Percentiles rank a stretch among this genome's conserved stretches.
Evolutionary conservation across 768 basidiomycete species (phyloP).

Genomic region (Multifurca ochricompacta): DNA sequence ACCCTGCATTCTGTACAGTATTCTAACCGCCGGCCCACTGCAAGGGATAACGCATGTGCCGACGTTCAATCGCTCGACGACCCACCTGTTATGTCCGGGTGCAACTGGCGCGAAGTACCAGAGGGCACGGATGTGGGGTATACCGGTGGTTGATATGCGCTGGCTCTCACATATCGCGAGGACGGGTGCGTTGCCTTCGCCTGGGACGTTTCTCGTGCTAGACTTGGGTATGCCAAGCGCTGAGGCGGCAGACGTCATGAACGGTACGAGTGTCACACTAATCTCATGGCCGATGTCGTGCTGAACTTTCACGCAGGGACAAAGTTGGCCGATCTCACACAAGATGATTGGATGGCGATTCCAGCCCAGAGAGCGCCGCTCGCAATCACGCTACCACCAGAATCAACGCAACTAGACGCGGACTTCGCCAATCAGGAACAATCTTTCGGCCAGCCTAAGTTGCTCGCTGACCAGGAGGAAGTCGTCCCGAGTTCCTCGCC

Average conservation of each 20-base stretch:
- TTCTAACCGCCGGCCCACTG: not conserved
- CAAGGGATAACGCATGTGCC: constrained; percentile 48
- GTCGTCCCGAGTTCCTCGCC: constrained; percentile 14
- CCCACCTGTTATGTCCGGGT: constrained; percentile 75
- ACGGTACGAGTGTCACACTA: not conserved
- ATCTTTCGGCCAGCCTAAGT: not conserved
- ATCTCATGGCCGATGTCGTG: not conserved
- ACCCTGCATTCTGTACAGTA: not conserved
- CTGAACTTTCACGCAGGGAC: not conserved
- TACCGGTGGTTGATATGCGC: constrained; percentile 58
- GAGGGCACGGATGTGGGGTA: constrained; percentile 72
- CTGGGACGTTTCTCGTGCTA: constrained; percentile 28
- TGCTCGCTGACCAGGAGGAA: not conserved
- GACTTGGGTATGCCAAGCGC: not conserved
- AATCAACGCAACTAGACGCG: not conserved
- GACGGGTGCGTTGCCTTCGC: constrained; percentile 40
- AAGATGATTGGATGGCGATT: not conserved
- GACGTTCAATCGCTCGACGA: constrained; percentile 58
- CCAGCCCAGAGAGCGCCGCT: not conserved
- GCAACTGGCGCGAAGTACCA: constrained; percentile 65
- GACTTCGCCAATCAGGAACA: not conserved
- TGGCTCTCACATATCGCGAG: constrained; percentile 62
- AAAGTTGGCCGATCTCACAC: not conserved
- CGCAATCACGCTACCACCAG: not conserved
- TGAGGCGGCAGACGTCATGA: constrained; percentile 23